phyloP scores from a whole-genome alignment of 257 asterid genomes.

The Rauvolfia tetraphylla region DNA sequence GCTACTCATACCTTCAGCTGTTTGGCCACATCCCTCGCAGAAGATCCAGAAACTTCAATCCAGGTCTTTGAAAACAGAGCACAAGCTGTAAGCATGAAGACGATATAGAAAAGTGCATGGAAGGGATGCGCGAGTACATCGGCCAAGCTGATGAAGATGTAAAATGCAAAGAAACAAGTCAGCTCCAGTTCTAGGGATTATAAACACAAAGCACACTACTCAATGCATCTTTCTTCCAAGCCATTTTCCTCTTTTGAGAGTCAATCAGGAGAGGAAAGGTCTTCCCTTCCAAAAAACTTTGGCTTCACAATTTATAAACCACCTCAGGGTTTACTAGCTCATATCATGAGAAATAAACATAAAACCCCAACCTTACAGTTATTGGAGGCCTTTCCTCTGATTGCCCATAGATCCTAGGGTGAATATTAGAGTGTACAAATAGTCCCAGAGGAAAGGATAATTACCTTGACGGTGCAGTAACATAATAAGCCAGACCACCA shows the following conservation, averaged over 20 bases:
- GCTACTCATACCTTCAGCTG: conserved; percentile 65
- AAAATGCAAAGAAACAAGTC: conserved; percentile 1
- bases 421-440: neutral
- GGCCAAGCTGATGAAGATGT: conserved; percentile 34
- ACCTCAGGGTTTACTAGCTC: neutral
- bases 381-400: neutral
- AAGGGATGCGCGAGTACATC: conserved; percentile 84
- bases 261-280: neutral
- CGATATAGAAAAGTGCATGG: conserved; percentile 77
- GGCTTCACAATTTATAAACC: neutral
- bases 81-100: conserved; percentile 87
- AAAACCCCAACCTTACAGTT: neutral
- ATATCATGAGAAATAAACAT: neutral
- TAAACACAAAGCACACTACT: neutral
- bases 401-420: neutral
- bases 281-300: neutral
- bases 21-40: conserved; percentile 87
- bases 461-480: conserved; percentile 86
- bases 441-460: neutral
- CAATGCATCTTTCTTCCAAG: neutral
- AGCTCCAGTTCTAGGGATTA: neutral
- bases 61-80: conserved; percentile 85
- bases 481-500: conserved; percentile 84
- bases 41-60: conserved; percentile 94
- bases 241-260: neutral